A percentile compares a stretch with the other conserved stretches of the same genome.
Evolutionary conservation across 192 early-diverging fungal species (phyloP).

Genomic region (Backusella mclennaniae): DNA sequence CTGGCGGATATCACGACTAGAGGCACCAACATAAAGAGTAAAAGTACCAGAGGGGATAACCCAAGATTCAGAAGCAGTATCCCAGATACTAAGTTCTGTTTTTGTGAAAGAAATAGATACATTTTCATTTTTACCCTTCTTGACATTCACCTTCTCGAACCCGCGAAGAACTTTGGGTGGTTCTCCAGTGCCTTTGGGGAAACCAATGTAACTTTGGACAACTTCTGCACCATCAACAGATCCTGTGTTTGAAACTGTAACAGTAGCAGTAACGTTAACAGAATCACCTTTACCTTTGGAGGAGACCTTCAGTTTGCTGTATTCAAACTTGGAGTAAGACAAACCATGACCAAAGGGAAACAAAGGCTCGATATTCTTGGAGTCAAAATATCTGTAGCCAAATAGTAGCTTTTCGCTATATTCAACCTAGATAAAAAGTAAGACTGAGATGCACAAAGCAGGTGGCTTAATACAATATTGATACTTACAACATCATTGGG

Average conservation of each 20-base stretch:
- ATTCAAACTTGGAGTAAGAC: conserved; percentile 63
- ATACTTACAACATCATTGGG: neutral
- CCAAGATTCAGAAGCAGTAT: conserved; percentile 39
- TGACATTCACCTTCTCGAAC: conserved; percentile 30
- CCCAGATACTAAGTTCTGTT: conserved; percentile 52
- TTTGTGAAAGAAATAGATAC: conserved; percentile 43
- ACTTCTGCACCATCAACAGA: conserved; percentile 32
- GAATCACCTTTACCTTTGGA: neutral
- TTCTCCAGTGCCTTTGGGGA: conserved; percentile 39
- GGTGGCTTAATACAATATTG: no score
- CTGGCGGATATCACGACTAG: conserved; percentile 45
- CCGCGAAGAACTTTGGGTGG: conserved; percentile 37
- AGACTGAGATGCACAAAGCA: no score
- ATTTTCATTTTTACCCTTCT: neutral
- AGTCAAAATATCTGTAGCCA: conserved; percentile 56
- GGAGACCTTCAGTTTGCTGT: conserved; percentile 33
- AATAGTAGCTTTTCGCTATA: conserved; percentile 55
- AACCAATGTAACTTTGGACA: conserved; percentile 35
- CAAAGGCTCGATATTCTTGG: conserved; percentile 44
- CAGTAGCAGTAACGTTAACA: conserved; percentile 18
- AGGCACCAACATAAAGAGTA: conserved; percentile 52
- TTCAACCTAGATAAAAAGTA: conserved; percentile 36
- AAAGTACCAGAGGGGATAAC: conserved; percentile 46
- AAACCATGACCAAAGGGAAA: conserved; percentile 63
- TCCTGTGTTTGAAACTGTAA: conserved; percentile 34